Conservation (phyloP, 2,329 filamentous ascomycete genomes). For the Elsinoe perseae region DNA sequence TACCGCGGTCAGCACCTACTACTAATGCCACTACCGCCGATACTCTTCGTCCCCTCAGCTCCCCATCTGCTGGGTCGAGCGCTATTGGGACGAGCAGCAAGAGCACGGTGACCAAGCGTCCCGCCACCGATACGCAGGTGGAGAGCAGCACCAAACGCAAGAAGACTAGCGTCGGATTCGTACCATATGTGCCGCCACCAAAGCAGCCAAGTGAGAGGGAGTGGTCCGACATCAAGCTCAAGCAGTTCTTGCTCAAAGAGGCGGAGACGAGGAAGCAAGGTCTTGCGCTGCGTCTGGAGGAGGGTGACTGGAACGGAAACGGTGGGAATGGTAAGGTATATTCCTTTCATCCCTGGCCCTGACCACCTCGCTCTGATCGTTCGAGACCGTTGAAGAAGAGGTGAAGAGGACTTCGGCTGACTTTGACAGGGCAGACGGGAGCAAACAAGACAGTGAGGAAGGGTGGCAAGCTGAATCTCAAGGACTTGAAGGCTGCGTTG, state of each 20-base stretch:
- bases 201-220: neutral
- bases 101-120: neutral
- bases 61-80: neutral
- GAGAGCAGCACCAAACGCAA: neutral
- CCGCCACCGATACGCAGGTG: neutral
- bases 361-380: no score
- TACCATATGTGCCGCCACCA: neutral
- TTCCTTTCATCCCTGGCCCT: neutral
- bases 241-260: slow-evolving; percentile 3
- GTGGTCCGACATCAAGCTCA: slow-evolving; percentile 8
- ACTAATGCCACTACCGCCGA: neutral
- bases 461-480: slow-evolving; percentile 8
- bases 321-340: neutral
- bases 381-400: neutral
- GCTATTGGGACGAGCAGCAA: neutral
- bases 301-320: neutral
- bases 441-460: neutral
- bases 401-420: neutral
- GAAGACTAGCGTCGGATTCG: neutral
- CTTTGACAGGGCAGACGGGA: neutral
- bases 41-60: neutral
- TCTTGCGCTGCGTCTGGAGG: neutral
- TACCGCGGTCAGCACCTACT: slow-evolving; percentile 2
- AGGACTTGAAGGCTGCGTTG: slow-evolving; percentile 1
- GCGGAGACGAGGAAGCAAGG: neutral